These are phyloP conservation scores for Myrica gale DNA, from an alignment of 306 rosid genomes.

Conservation along the genomic window DNA sequence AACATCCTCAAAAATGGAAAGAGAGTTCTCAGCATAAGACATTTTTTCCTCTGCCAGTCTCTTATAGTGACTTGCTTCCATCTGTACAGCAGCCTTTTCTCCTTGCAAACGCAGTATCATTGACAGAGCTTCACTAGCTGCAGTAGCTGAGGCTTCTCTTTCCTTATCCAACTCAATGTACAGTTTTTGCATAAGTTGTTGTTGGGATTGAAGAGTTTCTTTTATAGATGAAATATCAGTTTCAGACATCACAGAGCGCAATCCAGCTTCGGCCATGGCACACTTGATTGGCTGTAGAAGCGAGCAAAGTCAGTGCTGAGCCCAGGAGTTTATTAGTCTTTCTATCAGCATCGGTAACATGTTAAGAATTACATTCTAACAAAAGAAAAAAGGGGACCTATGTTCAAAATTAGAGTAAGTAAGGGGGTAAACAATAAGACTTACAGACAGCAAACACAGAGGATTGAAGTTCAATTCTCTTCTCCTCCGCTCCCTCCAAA, in stretches of 20 bases:
- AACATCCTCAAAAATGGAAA: slow-evolving; percentile 65
- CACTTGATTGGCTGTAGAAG: slow-evolving; percentile 18
- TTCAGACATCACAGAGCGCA: slow-evolving; percentile 46
- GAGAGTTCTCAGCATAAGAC: slow-evolving; percentile 69
- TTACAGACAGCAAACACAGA: slow-evolving; percentile 3
- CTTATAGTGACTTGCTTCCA: slow-evolving; percentile 90
- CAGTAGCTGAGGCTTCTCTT: slow-evolving; percentile 85
- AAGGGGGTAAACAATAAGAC: background rate
- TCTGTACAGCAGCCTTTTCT: slow-evolving; percentile 85
- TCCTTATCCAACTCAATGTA: slow-evolving; percentile 77
- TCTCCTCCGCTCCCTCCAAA: background rate
- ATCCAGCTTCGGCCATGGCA: slow-evolving; percentile 42
- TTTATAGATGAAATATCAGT: slow-evolving; percentile 51
- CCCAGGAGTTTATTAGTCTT: slow-evolving; percentile 13
- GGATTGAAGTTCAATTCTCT: background rate
- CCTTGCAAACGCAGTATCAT: slow-evolving; percentile 94
- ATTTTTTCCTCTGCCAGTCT: slow-evolving; percentile 94
- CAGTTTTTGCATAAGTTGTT: slow-evolving; percentile 75
- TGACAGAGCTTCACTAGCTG: slow-evolving; percentile 85
- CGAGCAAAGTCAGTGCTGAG: slow-evolving; percentile 34
- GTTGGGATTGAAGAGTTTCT: slow-evolving; percentile 72
- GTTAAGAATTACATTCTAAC: background rate
- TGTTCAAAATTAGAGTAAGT: background rate
- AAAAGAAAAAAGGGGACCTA: background rate
- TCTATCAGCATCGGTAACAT: slow-evolving; percentile 7